These are phyloP conservation scores for Flaveria trinervia DNA, from an alignment of 129 eudicot species.

Conservation along the genomic window DNA sequence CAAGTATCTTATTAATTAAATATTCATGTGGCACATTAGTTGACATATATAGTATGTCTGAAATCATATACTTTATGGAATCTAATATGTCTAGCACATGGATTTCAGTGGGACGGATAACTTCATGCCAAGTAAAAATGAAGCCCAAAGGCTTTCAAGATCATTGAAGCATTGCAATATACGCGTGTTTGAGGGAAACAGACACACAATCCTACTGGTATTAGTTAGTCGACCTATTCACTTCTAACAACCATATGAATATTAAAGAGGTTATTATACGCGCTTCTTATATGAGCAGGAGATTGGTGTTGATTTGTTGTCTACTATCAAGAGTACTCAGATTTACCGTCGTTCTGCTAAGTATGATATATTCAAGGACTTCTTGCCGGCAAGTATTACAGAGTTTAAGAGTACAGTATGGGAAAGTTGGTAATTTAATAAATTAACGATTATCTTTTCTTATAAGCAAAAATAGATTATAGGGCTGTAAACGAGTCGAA, in stretches of 20 bases:
- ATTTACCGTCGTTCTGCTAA: slow-evolving; percentile 61
- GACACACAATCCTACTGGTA: slow-evolving; percentile 85
- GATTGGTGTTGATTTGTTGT: slow-evolving; percentile 68
- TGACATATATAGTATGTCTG: slow-evolving; percentile 13
- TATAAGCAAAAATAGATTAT: not conserved
- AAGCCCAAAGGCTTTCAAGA: slow-evolving; percentile 67
- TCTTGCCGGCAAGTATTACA: slow-evolving; percentile 60
- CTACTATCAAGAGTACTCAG: slow-evolving; percentile 53
- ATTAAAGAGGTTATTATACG: not conserved
- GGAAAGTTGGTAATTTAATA: slow-evolving; percentile 39
- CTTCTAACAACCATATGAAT: not conserved
- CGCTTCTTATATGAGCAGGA: slow-evolving; percentile 54
- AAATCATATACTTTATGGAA: not conserved
- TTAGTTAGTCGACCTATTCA: not conserved
- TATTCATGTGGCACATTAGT: not conserved
- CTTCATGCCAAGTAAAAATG: slow-evolving; percentile 66
- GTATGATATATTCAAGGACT: slow-evolving; percentile 67
- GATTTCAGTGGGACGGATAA: slow-evolving; percentile 76
- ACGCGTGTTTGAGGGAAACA: slow-evolving; percentile 62
- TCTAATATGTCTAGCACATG: slow-evolving; percentile 1
- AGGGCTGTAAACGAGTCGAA: no score
- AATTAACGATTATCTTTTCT: not conserved
- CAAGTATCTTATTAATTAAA: not conserved
- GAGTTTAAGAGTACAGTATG: slow-evolving; percentile 54
- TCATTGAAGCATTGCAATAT: slow-evolving; percentile 55